Base-by-base conservation (phyloP, 768 basidiomycete genomes). In the Xerocomellus amylosporus region DNA sequence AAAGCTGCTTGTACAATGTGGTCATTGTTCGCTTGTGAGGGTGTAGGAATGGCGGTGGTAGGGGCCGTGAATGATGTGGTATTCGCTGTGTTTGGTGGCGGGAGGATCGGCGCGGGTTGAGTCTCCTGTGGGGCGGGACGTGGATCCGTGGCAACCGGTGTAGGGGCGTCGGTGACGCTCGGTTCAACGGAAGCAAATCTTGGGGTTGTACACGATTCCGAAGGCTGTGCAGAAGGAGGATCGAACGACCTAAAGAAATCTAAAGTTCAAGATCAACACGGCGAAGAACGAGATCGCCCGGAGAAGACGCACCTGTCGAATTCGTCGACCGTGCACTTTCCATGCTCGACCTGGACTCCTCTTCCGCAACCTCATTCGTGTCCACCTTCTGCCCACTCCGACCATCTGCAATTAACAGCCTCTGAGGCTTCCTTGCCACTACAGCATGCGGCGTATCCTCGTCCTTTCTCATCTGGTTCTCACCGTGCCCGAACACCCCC, bases 401-500 rank as follows among this genome's bases (percentile, higher is more conserved):
- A 1, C 69, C 73, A 55, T 76, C 83, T 42, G 83, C 86, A 50
- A 93, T 92, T 82, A 92, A 78, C 34, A 93, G 69, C 38, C 88
- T 72, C 45, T 81, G 75, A 14, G 73, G 71, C 49, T 77, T 75
- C 40, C 80, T 76, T 4, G 78, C 77, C 8, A 84, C 73, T 3
- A 83, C 79, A 26, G 77, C 73, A 34, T 72, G 73, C 6, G 74
- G 63, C 12, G 72, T 59, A 38, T 64, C 70, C 40, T 71, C 70
- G 46, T 67, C 71, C 42, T 64, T 69, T 41, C 64, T 69, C 48
- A 69, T 76, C 54, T 75, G 70, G 43, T 71, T 75, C 1, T 75
- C 74, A 0, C 67, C 61, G 50, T 78, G 80, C 13, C 88, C 88
- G 73, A 98, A 98, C 3, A 98, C 88, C 13, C 92, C 87, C 10